Conservation (phyloP, 2,329 filamentous ascomycete species). For the Beauveria varroae region DNA sequence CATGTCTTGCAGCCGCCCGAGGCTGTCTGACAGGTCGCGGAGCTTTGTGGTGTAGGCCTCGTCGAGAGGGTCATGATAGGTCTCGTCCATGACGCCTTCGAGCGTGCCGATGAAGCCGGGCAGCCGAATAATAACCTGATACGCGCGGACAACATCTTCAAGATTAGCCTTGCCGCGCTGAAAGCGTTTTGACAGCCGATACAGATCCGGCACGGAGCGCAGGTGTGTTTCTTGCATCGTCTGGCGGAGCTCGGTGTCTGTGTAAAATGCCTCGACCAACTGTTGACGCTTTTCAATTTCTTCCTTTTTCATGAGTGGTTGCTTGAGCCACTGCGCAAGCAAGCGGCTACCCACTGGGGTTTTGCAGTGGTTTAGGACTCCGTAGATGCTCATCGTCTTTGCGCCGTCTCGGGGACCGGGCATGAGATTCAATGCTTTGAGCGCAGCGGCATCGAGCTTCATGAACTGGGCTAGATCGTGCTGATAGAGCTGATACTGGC, state of each 20-base stretch:
- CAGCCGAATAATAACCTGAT: constrained; percentile 87
- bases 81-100: constrained; percentile 91
- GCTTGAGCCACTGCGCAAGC: constrained; percentile 93
- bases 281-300: constrained; percentile 91
- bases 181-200: constrained; percentile 88
- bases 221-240: constrained; percentile 96
- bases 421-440: constrained; percentile 95
- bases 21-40: constrained; percentile 64
- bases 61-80: constrained; percentile 81
- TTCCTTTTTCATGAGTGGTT: constrained; percentile 83
- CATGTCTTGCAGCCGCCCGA: constrained; percentile 90
- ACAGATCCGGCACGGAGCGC: constrained; percentile 86
- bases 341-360: constrained; percentile 87
- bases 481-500: constrained; percentile 94
- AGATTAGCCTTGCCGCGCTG: constrained; percentile 85
- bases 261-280: constrained; percentile 89
- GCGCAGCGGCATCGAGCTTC: constrained; percentile 91
- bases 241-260: constrained; percentile 86
- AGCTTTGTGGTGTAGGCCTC: constrained; percentile 81
- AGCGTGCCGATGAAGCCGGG: constrained; percentile 85
- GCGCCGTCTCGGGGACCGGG: constrained; percentile 87
- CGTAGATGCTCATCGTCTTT: constrained; percentile 97
- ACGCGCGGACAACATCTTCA: constrained; percentile 91
- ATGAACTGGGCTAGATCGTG: constrained; percentile 96
- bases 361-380: constrained; percentile 94